Percentiles rank a stretch among this genome's conserved stretches.
These are phyloP conservation scores for Ormosia emarginata DNA, from an alignment of 306 rosid genomes.

Conservation along the genomic window DNA sequence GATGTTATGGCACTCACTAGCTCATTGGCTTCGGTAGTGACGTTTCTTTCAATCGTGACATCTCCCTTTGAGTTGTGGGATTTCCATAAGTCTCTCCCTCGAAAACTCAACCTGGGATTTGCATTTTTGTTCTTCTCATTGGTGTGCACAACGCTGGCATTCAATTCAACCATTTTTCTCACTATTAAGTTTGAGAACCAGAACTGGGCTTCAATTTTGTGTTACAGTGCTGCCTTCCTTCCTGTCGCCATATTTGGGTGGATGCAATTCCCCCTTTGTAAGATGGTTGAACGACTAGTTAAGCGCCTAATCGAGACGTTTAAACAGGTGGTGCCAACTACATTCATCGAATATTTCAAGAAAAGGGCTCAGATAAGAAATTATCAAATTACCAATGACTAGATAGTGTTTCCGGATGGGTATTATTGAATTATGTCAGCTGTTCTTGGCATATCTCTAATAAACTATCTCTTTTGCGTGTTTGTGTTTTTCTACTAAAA, in stretches of 20 bases:
- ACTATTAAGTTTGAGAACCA: neutral
- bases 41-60: conserved; percentile 17
- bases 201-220: neutral
- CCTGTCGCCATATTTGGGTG: conserved; percentile 1
- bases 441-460: no score
- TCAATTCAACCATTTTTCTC: conserved; percentile 10
- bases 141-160: neutral
- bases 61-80: conserved; percentile 22
- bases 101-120: conserved; percentile 6
- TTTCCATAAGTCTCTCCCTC: neutral
- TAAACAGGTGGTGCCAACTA: neutral
- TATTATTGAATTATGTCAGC: no score
- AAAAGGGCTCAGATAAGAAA: neutral
- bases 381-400: no score
- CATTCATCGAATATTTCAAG: neutral
- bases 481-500: no score
- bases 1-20: conserved; percentile 13
- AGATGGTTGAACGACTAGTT: neutral
- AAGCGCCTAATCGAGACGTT: neutral
- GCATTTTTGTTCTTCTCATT: neutral
- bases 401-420: no score
- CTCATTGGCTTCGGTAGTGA: conserved; percentile 10
- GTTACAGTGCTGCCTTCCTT: neutral
- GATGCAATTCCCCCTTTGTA: neutral
- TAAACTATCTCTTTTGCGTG: no score